These are phyloP conservation scores for Populus simonii DNA, from an alignment of 345 rosid genomes.

Conservation along the genomic window DNA sequence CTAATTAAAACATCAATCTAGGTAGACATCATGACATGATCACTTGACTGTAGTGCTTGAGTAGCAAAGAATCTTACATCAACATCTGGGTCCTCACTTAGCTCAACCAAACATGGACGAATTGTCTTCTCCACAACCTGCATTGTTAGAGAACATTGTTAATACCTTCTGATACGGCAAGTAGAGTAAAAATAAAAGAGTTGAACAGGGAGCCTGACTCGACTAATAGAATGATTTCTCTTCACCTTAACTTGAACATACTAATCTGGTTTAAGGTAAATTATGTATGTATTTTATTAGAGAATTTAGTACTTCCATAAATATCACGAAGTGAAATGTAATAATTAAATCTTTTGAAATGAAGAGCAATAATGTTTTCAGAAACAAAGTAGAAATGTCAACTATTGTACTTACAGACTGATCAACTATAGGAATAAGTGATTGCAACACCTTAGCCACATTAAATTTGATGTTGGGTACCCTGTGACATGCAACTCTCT, in stretches of 20 bases:
- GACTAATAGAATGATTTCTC: too few relatives aligned
- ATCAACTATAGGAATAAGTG: constrained; percentile 80
- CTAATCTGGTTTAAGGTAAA: not conserved
- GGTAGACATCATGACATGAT: constrained; percentile 73
- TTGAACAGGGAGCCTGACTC: too few relatives aligned
- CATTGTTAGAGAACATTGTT: not conserved
- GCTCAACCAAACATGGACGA: constrained; percentile 74
- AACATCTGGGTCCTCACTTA: constrained; percentile 88
- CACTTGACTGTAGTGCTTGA: constrained; percentile 78
- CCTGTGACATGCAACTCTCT: constrained; percentile 38
- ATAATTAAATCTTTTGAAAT: not conserved
- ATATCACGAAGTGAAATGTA: too few relatives aligned
- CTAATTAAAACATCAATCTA: constrained; percentile 27
- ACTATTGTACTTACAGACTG: constrained; percentile 56
- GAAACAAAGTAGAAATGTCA: not conserved
- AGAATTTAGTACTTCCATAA: not conserved
- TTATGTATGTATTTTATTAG: not conserved
- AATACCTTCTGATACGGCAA: not conserved
- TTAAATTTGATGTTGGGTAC: constrained; percentile 95
- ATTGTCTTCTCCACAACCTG: constrained; percentile 79
- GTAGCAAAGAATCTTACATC: constrained; percentile 83
- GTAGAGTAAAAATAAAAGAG: too few relatives aligned
- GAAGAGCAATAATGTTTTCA: not conserved
- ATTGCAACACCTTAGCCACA: constrained; percentile 90
- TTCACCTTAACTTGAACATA: too few relatives aligned